Conservation (phyloP, 306 rosid species). For the Amphicarpaea edgeworthii region DNA sequence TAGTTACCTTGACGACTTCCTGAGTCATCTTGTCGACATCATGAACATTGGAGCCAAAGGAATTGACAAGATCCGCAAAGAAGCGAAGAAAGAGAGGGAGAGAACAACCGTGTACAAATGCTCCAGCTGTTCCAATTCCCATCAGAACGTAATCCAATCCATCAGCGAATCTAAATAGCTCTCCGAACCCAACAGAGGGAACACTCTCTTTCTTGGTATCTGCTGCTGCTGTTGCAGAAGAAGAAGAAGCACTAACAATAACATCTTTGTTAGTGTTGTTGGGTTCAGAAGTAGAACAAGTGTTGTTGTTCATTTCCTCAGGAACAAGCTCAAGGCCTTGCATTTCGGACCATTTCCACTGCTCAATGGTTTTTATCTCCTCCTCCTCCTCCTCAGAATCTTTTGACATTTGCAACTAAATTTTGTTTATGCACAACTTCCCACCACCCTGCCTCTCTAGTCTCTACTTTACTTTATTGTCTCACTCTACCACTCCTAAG, state of each 20-base stretch:
- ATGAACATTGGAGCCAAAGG: conserved; percentile 90
- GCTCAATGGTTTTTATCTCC: conserved; percentile 88
- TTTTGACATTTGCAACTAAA: conserved; percentile 82
- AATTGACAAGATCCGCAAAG: conserved; percentile 97
- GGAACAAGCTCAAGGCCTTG: conserved; percentile 91
- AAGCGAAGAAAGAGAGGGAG: conserved; percentile 91
- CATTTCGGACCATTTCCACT: conserved; percentile 99
- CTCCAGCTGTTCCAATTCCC: conserved; percentile 88
- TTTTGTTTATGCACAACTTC: conserved; percentile 57
- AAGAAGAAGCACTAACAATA: too few relatives aligned
- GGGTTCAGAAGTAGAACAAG: conserved; percentile 22
- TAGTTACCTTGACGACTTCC: conserved; percentile 87
- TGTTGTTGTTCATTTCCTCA: conserved; percentile 71
- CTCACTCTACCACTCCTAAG: conserved; percentile 45
- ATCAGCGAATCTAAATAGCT: conserved; percentile 93
- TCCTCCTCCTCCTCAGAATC: too few relatives aligned
- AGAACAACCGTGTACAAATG: conserved; percentile 93
- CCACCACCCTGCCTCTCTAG: conserved; percentile 36
- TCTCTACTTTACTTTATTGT: conserved; percentile 52
- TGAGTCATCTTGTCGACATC: conserved; percentile 85
- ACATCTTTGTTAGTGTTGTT: conserved; percentile 58
- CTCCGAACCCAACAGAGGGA: conserved; percentile 65
- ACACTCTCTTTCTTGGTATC: conserved; percentile 49
- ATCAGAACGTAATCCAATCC: conserved; percentile 84
- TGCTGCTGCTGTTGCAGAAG: background rate